phyloP scores from a whole-genome alignment of 176 grass and related monocot species.

The Carex myosuroides region DNA sequence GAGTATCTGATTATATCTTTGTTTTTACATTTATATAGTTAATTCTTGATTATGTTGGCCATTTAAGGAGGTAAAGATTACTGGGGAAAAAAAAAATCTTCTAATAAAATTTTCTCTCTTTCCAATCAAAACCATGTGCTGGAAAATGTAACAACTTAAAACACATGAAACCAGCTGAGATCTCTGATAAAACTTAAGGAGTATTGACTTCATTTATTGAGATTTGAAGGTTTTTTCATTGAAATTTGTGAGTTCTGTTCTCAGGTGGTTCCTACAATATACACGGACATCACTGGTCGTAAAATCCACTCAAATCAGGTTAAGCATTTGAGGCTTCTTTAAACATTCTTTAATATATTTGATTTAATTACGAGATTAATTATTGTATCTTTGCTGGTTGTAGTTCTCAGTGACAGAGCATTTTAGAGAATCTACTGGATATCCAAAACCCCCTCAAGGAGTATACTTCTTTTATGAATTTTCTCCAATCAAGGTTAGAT shows the following conservation, averaged over 20 bases:
- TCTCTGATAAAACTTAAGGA: neutral
- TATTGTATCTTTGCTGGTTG: constrained; percentile 26
- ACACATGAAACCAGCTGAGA: neutral
- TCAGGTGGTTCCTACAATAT: constrained; percentile 99
- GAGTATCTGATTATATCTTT: constrained; percentile 24
- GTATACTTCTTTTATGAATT: constrained; percentile 98
- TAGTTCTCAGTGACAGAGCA: constrained; percentile 99
- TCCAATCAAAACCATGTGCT: neutral
- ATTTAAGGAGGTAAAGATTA: neutral
- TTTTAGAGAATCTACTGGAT: constrained; percentile 87
- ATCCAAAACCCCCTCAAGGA: constrained; percentile 74
- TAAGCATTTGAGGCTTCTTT: constrained; percentile 17
- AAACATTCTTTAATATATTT: constrained; percentile 6
- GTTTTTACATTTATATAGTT: neutral
- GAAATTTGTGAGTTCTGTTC: neutral
- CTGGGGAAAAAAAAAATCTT: neutral
- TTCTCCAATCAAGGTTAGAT: constrained; percentile 86
- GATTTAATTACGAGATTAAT: constrained; percentile 23
- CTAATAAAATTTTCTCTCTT: neutral
- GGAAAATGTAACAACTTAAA: neutral
- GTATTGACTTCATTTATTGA: neutral
- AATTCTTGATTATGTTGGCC: neutral
- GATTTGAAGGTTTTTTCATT: neutral
- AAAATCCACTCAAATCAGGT: constrained; percentile 99
- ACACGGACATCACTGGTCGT: constrained; percentile 83